A percentile compares a stretch with the other conserved stretches of the same genome.
Evolutionary conservation across 2,329 filamentous ascomycete genomes (phyloP).

Genomic region (Aspergillus aculeatinus): DNA sequence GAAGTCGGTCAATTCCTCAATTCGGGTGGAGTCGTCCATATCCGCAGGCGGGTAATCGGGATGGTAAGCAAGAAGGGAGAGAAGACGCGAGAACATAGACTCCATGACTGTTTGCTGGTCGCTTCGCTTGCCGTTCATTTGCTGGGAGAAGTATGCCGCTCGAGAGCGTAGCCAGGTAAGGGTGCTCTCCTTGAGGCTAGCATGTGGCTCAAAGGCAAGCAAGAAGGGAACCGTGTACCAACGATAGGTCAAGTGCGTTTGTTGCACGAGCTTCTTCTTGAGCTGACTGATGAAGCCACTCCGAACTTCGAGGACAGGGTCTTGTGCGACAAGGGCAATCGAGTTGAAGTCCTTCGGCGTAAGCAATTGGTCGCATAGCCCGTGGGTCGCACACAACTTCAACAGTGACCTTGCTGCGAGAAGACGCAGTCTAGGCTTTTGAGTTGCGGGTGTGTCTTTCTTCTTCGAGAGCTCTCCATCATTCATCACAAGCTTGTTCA

Average conservation of each 20-base stretch:
- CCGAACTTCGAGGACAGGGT: constrained; percentile 71
- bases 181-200: constrained; percentile 69
- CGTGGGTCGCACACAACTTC: constrained; percentile 77
- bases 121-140: constrained; percentile 37
- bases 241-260: constrained; percentile 71
- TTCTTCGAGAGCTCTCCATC: constrained; percentile 78
- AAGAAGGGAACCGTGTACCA: constrained; percentile 92
- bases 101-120: constrained; percentile 68
- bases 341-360: constrained; percentile 74
- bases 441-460: constrained; percentile 70
- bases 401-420: constrained; percentile 76
- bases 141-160: constrained; percentile 62
- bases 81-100: constrained; percentile 73
- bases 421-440: constrained; percentile 78
- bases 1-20: constrained; percentile 70
- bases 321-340: constrained; percentile 78
- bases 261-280: constrained; percentile 64
- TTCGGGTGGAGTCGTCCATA: constrained; percentile 45
- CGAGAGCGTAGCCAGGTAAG: constrained; percentile 88
- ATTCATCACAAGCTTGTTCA: constrained; percentile 72
- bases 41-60: constrained; percentile 68
- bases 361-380: constrained; percentile 71
- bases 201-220: constrained; percentile 82
- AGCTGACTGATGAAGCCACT: constrained; percentile 77
- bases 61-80: constrained; percentile 89